Base-by-base conservation (phyloP, 768 basidiomycete genomes). In the Mrakia frigida region DNA sequence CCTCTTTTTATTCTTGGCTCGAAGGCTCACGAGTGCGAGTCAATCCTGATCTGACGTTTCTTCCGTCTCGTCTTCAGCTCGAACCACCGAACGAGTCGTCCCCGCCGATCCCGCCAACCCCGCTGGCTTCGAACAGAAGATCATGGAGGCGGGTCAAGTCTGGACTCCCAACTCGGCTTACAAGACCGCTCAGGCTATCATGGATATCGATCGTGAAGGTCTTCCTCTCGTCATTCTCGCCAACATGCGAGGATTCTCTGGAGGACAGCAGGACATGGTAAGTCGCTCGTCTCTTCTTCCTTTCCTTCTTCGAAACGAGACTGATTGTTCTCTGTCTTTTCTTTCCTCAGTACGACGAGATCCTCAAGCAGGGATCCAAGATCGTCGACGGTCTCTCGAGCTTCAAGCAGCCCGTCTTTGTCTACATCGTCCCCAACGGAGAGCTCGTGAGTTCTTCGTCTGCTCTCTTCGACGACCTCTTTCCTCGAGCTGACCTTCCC, bases 221-320 rank as follows among this genome's bases (percentile, higher is more conserved):
- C 86, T 99, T 21, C 97, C 97, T 6, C 87, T 99, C 77, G 95
- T 98, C 83, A 95, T 99, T 84, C 98, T 99, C 82, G 97, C 97
- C 74, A 99, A 99, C 86, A 98, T 97, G 94, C 92, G 97, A 86
- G 97, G 97, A 35, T 99, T 99, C 90, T 99, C 97, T 31, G 97
- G 97, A 79, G 97, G 97, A 79, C 95, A 98, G 84, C 95, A 97
- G 84, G 95, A 98, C 84, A 98, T 98, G 94, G 84, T 85, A 73
- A 79, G 84, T 80, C 78, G 81, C 79, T 79, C 41, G 53, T 77
- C 60, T 37, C 16, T 23, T 43, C 72, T 7, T 74, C 6, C 41
- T 53, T 39, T 5, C 39, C 67, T 37, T 52, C 69, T 78, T 25
- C 39, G 52, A 50, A 37, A 33, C 16, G 46, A 13, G 14, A 23